Conservation (phyloP, 176 grass and related monocot genomes). For the Alloteropsis semialata region DNA sequence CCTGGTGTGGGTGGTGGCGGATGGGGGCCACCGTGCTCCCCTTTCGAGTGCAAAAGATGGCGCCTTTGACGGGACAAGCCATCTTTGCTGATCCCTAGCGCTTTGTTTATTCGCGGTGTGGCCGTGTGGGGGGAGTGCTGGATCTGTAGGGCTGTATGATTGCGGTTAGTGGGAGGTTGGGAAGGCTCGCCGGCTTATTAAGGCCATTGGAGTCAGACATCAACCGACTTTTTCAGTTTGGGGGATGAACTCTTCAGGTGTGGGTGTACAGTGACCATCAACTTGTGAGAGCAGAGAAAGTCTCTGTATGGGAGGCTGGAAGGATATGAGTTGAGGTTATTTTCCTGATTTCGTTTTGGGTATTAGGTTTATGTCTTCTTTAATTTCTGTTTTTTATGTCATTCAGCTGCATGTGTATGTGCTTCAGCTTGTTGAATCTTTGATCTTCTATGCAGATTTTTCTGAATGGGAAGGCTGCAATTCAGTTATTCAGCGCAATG, state of each 20-base stretch:
- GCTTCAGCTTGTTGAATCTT: neutral
- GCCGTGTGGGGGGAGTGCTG: neutral
- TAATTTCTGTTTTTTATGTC: neutral
- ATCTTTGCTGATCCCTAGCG: conserved; percentile 32
- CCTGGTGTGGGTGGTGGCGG: neutral
- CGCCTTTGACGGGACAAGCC: conserved; percentile 19
- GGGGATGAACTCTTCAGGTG: neutral
- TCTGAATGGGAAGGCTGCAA: neutral
- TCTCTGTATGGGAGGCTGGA: neutral
- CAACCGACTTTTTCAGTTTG: conserved; percentile 8
- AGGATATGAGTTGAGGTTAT: conserved; percentile 5
- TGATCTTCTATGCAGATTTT: conserved; percentile 20
- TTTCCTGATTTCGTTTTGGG: conserved; percentile 8
- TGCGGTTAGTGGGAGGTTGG: conserved; percentile 43
- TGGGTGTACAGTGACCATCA: neutral
- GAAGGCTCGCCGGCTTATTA: conserved; percentile 18
- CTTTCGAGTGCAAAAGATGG: conserved; percentile 21
- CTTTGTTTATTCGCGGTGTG: conserved; percentile 28
- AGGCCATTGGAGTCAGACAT: neutral
- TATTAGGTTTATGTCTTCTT: neutral
- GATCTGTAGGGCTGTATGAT: conserved; percentile 34
- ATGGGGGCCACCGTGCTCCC: conserved; percentile 28
- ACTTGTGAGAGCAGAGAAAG: neutral
- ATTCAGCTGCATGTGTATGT: conserved; percentile 3
- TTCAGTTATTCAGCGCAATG: neutral